Conservation (phyloP, 2,329 filamentous ascomycete genomes). For the Cladophialophora bantiana region DNA sequence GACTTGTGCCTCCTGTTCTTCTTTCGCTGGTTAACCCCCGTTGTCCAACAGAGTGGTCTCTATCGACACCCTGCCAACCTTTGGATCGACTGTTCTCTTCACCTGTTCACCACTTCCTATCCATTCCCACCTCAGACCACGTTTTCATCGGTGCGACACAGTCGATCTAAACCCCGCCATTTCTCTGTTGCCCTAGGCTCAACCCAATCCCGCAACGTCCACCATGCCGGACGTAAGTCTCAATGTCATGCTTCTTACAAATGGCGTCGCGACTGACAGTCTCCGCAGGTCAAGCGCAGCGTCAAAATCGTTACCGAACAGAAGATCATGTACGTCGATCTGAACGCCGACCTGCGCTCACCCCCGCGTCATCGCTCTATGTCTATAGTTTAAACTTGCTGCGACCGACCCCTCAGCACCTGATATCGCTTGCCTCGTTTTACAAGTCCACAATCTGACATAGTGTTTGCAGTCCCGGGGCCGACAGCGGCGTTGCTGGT, state of each 20-base stretch:
- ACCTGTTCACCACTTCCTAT: not conserved
- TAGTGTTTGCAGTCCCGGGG: conserved; percentile 64
- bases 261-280: not conserved
- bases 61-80: not conserved
- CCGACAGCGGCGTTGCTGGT: conserved; percentile 80
- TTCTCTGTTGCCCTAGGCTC: not conserved
- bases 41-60: not conserved
- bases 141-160: conserved; percentile 3
- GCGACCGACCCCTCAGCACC: not conserved
- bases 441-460: conserved; percentile 19
- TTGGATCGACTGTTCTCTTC: not conserved
- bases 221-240: conserved; percentile 38
- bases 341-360: conserved; percentile 14
- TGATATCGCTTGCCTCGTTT: not conserved
- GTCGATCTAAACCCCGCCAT: conserved; percentile 7
- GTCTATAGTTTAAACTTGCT: not conserved
- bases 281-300: conserved; percentile 73
- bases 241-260: not conserved
- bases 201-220: conserved; percentile 13
- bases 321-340: conserved; percentile 75
- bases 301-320: conserved; percentile 95
- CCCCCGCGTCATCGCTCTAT: not conserved
- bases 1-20: not conserved
- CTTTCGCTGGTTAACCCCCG: not conserved
- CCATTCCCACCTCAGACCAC: not conserved